Evolutionary conservation across 306 rosid species (phyloP), one percentile per base, ranked within the genome.

Genomic region (Argentina anserina): DNA sequence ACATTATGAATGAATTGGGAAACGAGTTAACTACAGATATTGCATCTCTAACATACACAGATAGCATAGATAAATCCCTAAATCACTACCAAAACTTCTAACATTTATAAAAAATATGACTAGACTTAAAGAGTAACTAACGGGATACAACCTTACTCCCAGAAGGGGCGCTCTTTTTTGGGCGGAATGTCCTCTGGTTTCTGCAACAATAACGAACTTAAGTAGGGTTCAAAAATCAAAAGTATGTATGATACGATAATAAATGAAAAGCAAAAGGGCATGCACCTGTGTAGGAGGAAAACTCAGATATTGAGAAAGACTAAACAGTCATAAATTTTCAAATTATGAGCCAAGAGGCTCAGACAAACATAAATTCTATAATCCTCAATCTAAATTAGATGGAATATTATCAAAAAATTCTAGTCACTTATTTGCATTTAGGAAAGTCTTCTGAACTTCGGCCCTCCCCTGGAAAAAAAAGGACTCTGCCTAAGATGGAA

Each of bases 101-200:
- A 78, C 58, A 73, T 37, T 72, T 56, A 53, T 58, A 58, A 59
- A 50, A 67, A 42, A 20, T 49, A 41, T 25, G 28, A 31, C 71
- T 58, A 67, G 58, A 14, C 36, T 33, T 4, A 45, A 15, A 68
- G 7, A 40, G 31, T 62, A 20, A 75, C 65, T 17, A 69, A 67
- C 76, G 65, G 76, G 53, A 62, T 72, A 87, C 81, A 74, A 94
- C 99, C 99, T 94, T 94, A 67, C 99, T 94, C 76, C 99, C 99
- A 52, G 99, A 91, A 29, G 99, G 99, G 67, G 95, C 92, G 73
- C 96, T 91, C 76, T 94, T 94, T 81, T 94, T 94, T 0, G 97
- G 99, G 75, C 99, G 97, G 80, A 94, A 94, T 64, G 99, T 94
- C 82, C 91, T 87, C 82, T 94, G 99, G 81, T 87, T 94, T 87